Percentiles rank a stretch among this genome's conserved stretches.
phyloP scores from a whole-genome alignment of 148 eudicot genomes.

The Chenopodium formosanum region DNA sequence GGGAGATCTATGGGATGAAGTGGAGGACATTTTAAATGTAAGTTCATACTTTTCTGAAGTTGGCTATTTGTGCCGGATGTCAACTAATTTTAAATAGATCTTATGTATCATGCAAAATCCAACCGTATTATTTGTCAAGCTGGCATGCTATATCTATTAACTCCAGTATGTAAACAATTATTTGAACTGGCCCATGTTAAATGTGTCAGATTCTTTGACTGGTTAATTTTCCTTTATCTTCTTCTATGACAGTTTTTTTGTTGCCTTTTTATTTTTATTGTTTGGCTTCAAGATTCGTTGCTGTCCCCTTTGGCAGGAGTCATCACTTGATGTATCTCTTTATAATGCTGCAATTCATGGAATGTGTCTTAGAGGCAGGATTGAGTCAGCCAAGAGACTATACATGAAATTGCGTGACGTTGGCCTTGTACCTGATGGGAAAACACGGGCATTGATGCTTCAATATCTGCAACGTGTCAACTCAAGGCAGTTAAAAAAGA shows the following conservation, averaged over 20 bases:
- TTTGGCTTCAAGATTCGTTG: background rate
- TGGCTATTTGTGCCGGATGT: background rate
- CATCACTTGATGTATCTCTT: constrained; percentile 51
- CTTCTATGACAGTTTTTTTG: background rate
- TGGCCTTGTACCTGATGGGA: constrained; percentile 61
- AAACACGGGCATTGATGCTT: constrained; percentile 71
- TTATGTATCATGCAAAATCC: background rate
- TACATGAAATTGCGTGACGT: constrained; percentile 58
- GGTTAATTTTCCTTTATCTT: background rate
- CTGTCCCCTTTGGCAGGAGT: constrained; percentile 28
- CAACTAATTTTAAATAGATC: background rate
- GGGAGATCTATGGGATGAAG: constrained; percentile 64
- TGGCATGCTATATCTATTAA: background rate
- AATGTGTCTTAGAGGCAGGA: constrained; percentile 49
- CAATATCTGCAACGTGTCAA: constrained; percentile 39
- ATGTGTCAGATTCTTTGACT: background rate
- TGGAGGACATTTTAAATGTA: constrained; percentile 52
- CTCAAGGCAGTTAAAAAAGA: background rate
- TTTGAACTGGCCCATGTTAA: background rate
- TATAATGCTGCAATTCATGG: constrained; percentile 77
- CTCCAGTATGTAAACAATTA: background rate
- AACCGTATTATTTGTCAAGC: background rate
- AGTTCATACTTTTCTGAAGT: constrained; percentile 22
- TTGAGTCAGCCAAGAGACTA: constrained; percentile 52
- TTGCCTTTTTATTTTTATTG: background rate